phyloP scores from a whole-genome alignment of 2,329 filamentous ascomycete species.

The Epichloe brachyelytri region DNA sequence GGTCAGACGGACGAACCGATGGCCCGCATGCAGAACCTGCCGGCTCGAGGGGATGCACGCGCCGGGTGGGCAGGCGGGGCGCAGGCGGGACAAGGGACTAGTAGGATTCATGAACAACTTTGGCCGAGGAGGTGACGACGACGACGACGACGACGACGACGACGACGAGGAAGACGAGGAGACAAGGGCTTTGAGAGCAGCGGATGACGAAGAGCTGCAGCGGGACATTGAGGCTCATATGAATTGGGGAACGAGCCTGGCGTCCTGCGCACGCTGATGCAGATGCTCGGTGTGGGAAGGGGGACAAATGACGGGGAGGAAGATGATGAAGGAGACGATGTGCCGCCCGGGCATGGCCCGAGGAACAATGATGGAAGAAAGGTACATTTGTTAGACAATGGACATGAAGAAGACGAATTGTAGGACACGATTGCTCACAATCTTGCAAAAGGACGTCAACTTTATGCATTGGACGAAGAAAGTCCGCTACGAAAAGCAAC shows the following conservation, averaged over 20 bases:
- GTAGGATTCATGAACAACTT: constrained; percentile 1
- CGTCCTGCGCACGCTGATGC: constrained; percentile 14
- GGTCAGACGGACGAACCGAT: constrained; percentile 9
- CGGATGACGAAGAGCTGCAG: constrained; percentile 20
- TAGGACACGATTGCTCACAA: too few relatives aligned
- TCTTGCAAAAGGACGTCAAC: too few relatives aligned
- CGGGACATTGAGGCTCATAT: constrained; percentile 18
- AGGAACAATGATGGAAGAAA: not conserved
- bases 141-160: constrained; percentile 14
- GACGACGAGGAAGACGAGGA: constrained; percentile 17
- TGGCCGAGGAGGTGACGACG: constrained; percentile 1
- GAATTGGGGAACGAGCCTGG: constrained; percentile 14
- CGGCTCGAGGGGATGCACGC: constrained; percentile 7
- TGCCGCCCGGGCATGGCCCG: constrained; percentile 21
- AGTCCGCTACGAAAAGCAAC: too few relatives aligned
- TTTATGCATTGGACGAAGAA: too few relatives aligned
- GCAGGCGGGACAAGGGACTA: not conserved
- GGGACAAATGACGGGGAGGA: constrained; percentile 3
- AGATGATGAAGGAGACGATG: constrained; percentile 7
- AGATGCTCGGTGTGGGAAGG: constrained; percentile 12
- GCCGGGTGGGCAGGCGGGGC: constrained; percentile 4
- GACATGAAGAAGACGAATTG: not conserved
- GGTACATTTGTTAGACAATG: too few relatives aligned
- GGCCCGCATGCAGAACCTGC: constrained; percentile 17
- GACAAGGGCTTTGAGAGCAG: constrained; percentile 11